Evolutionary conservation across 805 yeast genomes (phyloP), one percentile per base, ranked within the genome.

Genomic region (Pichia exigua): DNA sequence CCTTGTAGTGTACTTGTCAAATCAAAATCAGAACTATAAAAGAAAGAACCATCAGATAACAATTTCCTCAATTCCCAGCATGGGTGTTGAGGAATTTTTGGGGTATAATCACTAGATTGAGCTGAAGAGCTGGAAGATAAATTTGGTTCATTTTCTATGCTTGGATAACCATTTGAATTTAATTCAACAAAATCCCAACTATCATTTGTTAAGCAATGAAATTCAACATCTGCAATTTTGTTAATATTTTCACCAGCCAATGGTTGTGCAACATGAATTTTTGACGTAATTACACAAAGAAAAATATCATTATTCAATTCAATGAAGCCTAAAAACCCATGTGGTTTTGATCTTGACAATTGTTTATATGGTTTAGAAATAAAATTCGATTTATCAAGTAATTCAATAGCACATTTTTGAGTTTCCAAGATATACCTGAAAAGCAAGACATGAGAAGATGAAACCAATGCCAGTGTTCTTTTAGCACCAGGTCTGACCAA

Each of bases 1-100:
- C 79, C 73, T 67, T 92, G 98, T 55, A 94, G 70, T 8, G 84
- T 73, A n/a, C 89, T 84, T 0, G 99, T 94, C 59, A 94, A 70
- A 67, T 94, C 99, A 66, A 90, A 94, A 68, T 90, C 92, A 5
- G 89, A 83, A 50, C 96, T 87, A 69, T 85, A 94, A 68, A 87
- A 92, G 64, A 94, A 94, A 1, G 96, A 87, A 3, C 98, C 97
- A 63, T 86, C 87, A 24, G 84, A 76, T 47, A 94, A 70, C 44
- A 94, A 72, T 66, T 88, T 90, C 58, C 83, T 79, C 54, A 94
- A 65, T 49, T 85, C 94, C 45, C 74, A 75, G 62, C 98, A 90
- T 0, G 98, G 98, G 61, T 92, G 96, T 53, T 78, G 83, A 20
- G 73, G 77, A 43, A 65, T 62, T 38, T 57, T 57, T 20, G 55